Percentiles rank a stretch among this genome's conserved stretches.
Evolutionary conservation across 768 basidiomycete species (phyloP).

Genomic region (Pholiota microspora): DNA sequence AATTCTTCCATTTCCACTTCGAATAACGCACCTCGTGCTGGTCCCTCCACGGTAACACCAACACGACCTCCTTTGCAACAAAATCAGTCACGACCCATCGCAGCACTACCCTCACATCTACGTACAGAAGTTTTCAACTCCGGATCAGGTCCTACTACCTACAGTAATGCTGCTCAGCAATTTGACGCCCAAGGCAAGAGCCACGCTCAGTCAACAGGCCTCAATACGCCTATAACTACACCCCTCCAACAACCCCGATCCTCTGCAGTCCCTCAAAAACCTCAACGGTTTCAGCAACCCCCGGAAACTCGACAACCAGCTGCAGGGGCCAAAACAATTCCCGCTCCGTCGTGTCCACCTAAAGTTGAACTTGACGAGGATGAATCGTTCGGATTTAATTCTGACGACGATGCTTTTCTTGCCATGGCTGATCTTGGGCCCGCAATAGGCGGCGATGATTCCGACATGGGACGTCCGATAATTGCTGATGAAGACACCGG

Average conservation of each 20-base stretch:
- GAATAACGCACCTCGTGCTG: conserved; percentile 7
- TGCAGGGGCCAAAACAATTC: not conserved
- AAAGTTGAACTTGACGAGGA: conserved; percentile 24
- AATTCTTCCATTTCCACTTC: conserved; percentile 15
- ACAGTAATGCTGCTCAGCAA: conserved; percentile 1
- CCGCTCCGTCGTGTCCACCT: conserved; percentile 7
- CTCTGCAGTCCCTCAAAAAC: conserved; percentile 13
- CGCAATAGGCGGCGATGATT: conserved; percentile 36
- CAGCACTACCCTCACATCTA: conserved; percentile 40
- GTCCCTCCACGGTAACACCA: conserved; percentile 17
- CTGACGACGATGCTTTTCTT: conserved; percentile 68
- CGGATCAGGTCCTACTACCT: not conserved
- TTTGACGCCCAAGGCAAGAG: conserved; percentile 12
- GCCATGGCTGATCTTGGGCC: conserved; percentile 51
- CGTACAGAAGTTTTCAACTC: conserved; percentile 24
- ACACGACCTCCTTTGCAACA: conserved; percentile 20
- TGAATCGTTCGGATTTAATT: conserved; percentile 50
- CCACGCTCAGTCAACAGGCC: conserved; percentile 5
- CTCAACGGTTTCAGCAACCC: conserved; percentile 9
- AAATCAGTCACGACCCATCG: conserved; percentile 22
- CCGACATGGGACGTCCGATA: conserved; percentile 43
- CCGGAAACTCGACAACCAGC: not conserved
- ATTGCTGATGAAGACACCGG: conserved; percentile 33
- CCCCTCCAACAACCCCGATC: conserved; percentile 22
- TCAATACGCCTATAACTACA: not conserved